Base-by-base conservation (phyloP, 352 stramenopile genomes). In the Globisporangium heterothallicum region DNA sequence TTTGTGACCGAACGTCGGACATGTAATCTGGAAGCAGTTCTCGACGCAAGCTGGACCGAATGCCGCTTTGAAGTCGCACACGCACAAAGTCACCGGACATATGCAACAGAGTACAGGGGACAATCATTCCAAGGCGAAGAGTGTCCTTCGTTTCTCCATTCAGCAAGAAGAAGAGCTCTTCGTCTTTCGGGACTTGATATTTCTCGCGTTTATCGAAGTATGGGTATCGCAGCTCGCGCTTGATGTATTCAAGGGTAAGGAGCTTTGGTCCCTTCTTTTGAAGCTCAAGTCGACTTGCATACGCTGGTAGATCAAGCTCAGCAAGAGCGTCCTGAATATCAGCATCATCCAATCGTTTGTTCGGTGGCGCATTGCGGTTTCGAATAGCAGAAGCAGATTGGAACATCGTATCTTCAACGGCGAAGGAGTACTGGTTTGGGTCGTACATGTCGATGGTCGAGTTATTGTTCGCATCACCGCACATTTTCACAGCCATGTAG, bases 401-500 rank as follows among this genome's bases (percentile, higher is more conserved):
- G 53, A 91, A 95, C 85, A 95, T 95, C 14, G 84, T 94, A 55
- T 95, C 85, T 77, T 95, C 85, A 6, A 95, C 85, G 3, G 82
- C 83, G 42, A 93, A 94, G 9, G 85, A 94, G 58, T 95, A 95
- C 50, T 95, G 83, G 42, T 92, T 92, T 29, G 85, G 85, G 30
- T 95, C 85, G 44, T 93, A 95, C 79, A 95, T 90, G 60, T 95
- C 85, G 42, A 95, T 94, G 3, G 83, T 94, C 29, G 83, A 92
- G 58, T 95, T 94, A 66, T 94, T 93, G 66, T 94, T 95, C 7
- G 85, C 85, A 55, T 95, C 83, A 46, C 85, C 85, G 55, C 85
- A 95, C 62, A 95, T 95, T 48, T 94, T 94, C 18, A 95, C 85
- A 10, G 85, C 85, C 85, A 95, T 95, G 59, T 92, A 95, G 59